Base-by-base conservation (phyloP, 495 filamentous ascomycete species). In the Xylaria bambusicola region DNA sequence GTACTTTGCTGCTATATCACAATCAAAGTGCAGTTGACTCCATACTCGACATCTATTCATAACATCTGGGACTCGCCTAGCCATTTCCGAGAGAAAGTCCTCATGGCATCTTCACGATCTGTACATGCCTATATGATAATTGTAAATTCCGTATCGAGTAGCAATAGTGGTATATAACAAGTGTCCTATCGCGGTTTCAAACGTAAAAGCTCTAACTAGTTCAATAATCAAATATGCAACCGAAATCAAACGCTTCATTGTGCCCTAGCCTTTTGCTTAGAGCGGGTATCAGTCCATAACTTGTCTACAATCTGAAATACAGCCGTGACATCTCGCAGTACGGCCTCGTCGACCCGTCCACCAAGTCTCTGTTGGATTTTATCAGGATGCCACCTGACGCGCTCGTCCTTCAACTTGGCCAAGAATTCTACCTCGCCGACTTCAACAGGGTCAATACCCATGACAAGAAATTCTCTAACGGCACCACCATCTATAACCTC, bases 371-470 rank as follows among this genome's bases (percentile, higher is more conserved):
- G 95, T 78, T 96, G 91, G 31, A 98, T 89, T 80, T 98, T 99
- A 74, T 99, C 94, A 9, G 94, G 94, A 82, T 99, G 94, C 94
- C 94, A 99, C 9, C 92, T 77, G 9, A 98, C 85, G 36, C 94
- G 83, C 76, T 99, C 94, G 17, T 81, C 71, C 74, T 97, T 98
- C 36, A 99, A 75, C 26, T 83, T 77, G 17, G 80, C 77, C 45
- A 81, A 59, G 31, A 92, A 70, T 31, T 82, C 80, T 47, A 84
- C 83, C 57, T 81, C 79, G 1, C 75, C 77, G 2, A 93, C 72
- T 76, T 69, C 63, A n/a, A 71, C 72, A 53, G 74, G 51, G 27
- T 63, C 72, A 29, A 79, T 62, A 2, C 77, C 78, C 29, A 70
- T 50, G 36, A 78, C 71, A 57, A 77, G 77, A 51, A 80, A 81